Evolutionary conservation across 176 grass and related monocot species (phyloP).

Genomic region (Bothriochloa decipiens): DNA sequence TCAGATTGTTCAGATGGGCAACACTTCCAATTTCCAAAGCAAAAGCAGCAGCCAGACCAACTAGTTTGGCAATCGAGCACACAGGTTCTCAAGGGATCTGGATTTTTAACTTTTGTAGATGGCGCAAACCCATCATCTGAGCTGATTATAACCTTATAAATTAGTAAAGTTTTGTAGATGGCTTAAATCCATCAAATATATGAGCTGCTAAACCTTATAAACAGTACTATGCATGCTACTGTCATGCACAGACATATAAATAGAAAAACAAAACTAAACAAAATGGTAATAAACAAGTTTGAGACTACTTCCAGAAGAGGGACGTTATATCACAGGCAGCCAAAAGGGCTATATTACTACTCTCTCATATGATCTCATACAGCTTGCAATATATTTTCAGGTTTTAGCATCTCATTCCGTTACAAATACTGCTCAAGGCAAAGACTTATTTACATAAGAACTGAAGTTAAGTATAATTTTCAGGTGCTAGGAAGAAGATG

Average conservation of each 20-base stretch:
- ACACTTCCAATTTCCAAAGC: neutral
- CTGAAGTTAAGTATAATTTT: no score
- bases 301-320: neutral
- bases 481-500: no score
- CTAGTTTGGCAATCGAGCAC: neutral
- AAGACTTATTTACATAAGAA: neutral
- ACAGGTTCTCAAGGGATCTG: neutral
- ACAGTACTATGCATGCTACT: neutral
- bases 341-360: no score
- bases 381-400: neutral
- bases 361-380: no score
- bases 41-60: neutral
- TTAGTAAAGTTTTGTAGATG: neutral
- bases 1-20: neutral
- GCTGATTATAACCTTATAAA: neutral
- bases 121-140: no score
- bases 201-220: neutral
- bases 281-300: neutral
- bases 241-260: neutral
- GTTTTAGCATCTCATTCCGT: neutral
- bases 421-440: neutral
- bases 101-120: neutral
- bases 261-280: neutral
- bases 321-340: neutral
- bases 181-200: neutral